These are phyloP conservation scores for Paecilomyces formosus DNA, from an alignment of 2,329 filamentous ascomycete species.

Conservation along the genomic window DNA sequence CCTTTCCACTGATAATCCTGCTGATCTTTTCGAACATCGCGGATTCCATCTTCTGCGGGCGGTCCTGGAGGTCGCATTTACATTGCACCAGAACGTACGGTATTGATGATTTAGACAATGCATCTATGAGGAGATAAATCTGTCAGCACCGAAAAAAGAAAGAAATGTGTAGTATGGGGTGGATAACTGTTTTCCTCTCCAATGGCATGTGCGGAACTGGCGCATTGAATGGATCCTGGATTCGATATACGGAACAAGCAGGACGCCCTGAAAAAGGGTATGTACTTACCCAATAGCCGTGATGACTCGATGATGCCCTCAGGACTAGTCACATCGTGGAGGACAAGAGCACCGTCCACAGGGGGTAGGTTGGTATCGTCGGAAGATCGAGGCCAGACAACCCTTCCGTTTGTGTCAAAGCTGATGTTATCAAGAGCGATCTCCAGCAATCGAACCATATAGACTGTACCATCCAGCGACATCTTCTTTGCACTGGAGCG, in stretches of 20 bases:
- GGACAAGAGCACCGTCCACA: conserved; percentile 73
- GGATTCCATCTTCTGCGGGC: conserved; percentile 63
- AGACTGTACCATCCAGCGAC: conserved; percentile 48
- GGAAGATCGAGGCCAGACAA: conserved; percentile 45
- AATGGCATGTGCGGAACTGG: not conserved
- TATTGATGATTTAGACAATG: conserved; percentile 62
- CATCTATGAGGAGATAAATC: conserved; percentile 49
- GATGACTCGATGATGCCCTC: conserved; percentile 68
- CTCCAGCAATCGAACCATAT: conserved; percentile 52
- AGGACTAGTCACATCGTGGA: conserved; percentile 81
- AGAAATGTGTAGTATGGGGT: not conserved
- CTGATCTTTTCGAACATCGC: conserved; percentile 60
- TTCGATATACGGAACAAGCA: conserved; percentile 5
- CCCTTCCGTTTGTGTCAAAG: conserved; percentile 39
- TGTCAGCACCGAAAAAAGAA: not conserved
- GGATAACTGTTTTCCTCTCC: not conserved
- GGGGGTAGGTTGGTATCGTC: conserved; percentile 63
- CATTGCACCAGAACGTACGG: conserved; percentile 78
- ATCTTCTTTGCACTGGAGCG: conserved; percentile 45
- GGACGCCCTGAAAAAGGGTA: conserved; percentile 2
- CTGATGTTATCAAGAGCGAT: conserved; percentile 46
- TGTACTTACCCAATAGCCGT: conserved; percentile 66
- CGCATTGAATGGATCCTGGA: not conserved
- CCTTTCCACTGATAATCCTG: conserved; percentile 56
- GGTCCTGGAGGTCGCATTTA: conserved; percentile 76